A percentile compares a stretch with the other conserved stretches of the same genome.
phyloP scores from a whole-genome alignment of 192 early-diverging fungal genomes.

The Podila epicladia region DNA sequence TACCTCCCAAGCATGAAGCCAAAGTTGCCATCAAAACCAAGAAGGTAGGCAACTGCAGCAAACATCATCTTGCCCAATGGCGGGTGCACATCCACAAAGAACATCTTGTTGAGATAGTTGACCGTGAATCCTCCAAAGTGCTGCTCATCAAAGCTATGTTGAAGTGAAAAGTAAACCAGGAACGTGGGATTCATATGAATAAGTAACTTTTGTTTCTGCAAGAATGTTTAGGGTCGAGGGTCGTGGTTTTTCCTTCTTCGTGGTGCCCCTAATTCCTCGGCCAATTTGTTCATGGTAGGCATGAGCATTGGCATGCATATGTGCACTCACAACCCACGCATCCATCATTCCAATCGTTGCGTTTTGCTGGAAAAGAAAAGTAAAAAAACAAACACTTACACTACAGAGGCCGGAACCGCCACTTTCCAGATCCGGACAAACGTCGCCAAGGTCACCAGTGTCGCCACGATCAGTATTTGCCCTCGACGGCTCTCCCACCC shows the following conservation, averaged over 20 bases:
- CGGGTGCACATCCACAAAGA: conserved; percentile 95
- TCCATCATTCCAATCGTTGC: neutral
- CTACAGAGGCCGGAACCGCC: conserved; percentile 50
- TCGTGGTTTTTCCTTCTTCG: no score
- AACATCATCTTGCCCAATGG: conserved; percentile 91
- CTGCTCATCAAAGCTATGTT: conserved; percentile 89
- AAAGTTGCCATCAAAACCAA: conserved; percentile 92
- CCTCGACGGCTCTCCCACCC: conserved; percentile 10
- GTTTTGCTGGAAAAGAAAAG: neutral
- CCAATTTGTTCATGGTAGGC: no score
- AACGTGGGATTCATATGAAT: neutral
- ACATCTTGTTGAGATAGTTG: conserved; percentile 83
- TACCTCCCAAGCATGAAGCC: conserved; percentile 89
- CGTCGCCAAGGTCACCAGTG: conserved; percentile 13
- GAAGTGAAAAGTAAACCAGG: neutral
- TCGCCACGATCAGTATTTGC: conserved; percentile 2
- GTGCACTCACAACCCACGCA: neutral
- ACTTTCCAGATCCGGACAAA: conserved; percentile 55
- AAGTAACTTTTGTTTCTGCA: no score
- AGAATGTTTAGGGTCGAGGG: no score
- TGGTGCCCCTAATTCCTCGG: no score
- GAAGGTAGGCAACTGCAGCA: conserved; percentile 74
- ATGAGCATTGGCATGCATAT: neutral
- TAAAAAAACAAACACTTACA: conserved; percentile 33
- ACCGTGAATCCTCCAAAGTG: conserved; percentile 95